These are phyloP conservation scores for Pharus latifolius DNA, from an alignment of 176 grass and related monocot genomes.

Conservation along the genomic window DNA sequence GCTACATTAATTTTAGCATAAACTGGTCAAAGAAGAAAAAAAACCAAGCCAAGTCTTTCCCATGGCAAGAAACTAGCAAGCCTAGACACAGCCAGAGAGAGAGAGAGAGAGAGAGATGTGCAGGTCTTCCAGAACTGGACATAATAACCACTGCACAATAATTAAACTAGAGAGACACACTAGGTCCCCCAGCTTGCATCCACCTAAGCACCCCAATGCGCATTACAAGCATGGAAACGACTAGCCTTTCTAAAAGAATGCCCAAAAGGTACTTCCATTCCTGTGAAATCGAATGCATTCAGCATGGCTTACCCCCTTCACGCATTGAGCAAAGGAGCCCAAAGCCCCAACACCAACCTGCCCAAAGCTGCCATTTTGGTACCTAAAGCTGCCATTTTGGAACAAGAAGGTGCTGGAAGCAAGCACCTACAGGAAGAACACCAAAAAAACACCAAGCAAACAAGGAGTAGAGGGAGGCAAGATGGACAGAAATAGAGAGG, in stretches of 20 bases:
- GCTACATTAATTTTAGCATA: constrained; percentile 17
- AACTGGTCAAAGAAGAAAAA: constrained; percentile 31
- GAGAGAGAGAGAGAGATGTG: too few species aligned
- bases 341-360: neutral
- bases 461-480: neutral
- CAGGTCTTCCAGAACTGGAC: constrained; percentile 8
- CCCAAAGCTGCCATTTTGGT: constrained; percentile 15
- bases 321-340: constrained; percentile 30
- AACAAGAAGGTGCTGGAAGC: constrained; percentile 22
- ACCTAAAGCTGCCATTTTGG: constrained; percentile 29
- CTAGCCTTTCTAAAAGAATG: constrained; percentile 43
- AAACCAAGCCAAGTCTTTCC: constrained; percentile 13
- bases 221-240: constrained; percentile 21
- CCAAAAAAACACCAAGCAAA: neutral
- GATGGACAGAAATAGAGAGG: neutral
- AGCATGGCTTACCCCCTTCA: constrained; percentile 8
- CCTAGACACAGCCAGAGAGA: neutral
- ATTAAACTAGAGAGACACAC: neutral
- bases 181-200: neutral
- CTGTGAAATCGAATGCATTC: constrained; percentile 25
- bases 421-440: constrained; percentile 6
- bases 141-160: neutral
- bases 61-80: constrained; percentile 22
- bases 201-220: neutral
- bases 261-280: constrained; percentile 38